These are phyloP conservation scores for Amphirosellinia nigrospora DNA, from an alignment of 495 filamentous ascomycete genomes.

Conservation along the genomic window DNA sequence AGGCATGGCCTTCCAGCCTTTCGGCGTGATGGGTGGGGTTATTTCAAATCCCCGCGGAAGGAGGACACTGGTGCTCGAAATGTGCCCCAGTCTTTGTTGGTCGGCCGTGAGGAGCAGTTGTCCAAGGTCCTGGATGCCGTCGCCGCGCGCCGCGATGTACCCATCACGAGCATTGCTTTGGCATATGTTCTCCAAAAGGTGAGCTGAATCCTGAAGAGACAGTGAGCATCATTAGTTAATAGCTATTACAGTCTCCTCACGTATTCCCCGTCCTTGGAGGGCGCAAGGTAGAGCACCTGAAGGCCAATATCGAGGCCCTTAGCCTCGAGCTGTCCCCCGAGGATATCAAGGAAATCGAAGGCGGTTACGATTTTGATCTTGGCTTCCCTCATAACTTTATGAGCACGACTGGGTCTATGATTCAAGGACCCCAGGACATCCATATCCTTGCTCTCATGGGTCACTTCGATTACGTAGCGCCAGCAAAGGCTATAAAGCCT, in stretches of 20 bases:
- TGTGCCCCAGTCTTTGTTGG: background rate
- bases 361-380: conserved; percentile 57
- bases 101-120: conserved; percentile 41
- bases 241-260: conserved; percentile 46
- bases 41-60: conserved; percentile 50
- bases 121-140: conserved; percentile 57
- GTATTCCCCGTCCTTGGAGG: conserved; percentile 70
- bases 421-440: conserved; percentile 11
- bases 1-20: conserved; percentile 66
- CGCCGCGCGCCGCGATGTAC: conserved; percentile 50
- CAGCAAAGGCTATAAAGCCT: conserved; percentile 7
- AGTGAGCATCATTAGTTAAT: background rate
- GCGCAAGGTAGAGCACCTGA: conserved; percentile 58
- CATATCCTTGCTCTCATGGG: background rate
- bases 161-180: conserved; percentile 59
- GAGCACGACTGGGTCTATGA: background rate
- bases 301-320: conserved; percentile 65
- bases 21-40: conserved; percentile 60
- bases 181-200: conserved; percentile 70
- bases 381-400: conserved; percentile 60
- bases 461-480: conserved; percentile 11
- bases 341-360: conserved; percentile 65
- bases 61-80: conserved; percentile 32
- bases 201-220: background rate
- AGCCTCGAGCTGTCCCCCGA: conserved; percentile 54